These are phyloP conservation scores for Mediolabrus comicus DNA, from an alignment of 108 stramenopile species.

Conservation along the genomic window DNA sequence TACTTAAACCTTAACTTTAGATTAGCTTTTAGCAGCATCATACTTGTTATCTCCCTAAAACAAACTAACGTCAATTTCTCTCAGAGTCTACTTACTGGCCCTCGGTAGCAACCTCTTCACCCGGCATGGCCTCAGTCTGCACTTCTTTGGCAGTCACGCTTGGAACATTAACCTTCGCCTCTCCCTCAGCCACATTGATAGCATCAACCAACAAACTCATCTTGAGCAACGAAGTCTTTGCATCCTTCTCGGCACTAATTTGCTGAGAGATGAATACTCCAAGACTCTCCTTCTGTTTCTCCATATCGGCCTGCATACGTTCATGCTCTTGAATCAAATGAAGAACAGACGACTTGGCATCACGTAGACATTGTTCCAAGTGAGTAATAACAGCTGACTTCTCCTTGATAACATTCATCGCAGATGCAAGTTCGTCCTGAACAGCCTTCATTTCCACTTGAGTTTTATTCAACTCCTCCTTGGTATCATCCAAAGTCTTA, in stretches of 20 bases:
- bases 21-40: background rate
- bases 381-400: conserved; percentile 1
- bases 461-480: background rate
- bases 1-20: background rate
- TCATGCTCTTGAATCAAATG: conserved; percentile 12
- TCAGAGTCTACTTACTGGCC: background rate
- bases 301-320: conserved; percentile 8
- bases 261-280: background rate
- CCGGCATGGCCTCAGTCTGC: background rate
- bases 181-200: background rate
- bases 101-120: background rate
- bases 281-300: conserved; percentile 15
- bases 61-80: background rate
- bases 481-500: background rate
- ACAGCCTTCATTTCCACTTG: background rate
- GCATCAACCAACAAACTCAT: background rate
- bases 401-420: background rate
- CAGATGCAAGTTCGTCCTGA: background rate
- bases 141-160: background rate
- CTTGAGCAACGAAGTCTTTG: background rate
- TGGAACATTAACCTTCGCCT: background rate
- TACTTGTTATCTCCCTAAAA: background rate
- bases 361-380: conserved; percentile 7
- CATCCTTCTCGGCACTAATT: background rate
- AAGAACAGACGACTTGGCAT: conserved; percentile 10